Conservation (phyloP, 1,284 basidiomycete genomes). For the Boletellus deceptivus region DNA sequence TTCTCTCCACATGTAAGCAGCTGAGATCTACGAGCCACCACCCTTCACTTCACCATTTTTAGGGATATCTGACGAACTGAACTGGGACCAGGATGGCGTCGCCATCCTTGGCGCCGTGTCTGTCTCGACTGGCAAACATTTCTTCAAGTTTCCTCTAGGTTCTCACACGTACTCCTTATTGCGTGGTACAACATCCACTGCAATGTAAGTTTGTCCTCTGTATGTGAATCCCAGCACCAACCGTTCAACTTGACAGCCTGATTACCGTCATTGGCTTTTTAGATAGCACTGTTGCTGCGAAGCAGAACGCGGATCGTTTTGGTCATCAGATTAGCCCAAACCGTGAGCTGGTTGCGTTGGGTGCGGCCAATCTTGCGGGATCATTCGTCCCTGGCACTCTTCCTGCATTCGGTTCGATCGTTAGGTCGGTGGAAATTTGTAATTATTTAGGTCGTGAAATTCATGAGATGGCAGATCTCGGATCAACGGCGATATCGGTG, state of each 20-base stretch:
- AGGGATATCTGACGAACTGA: conserved; percentile 72
- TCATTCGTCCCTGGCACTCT: conserved; percentile 85
- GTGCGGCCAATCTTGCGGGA: conserved; percentile 75
- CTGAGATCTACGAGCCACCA: background rate
- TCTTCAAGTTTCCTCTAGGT: conserved; percentile 67
- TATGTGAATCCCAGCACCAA: background rate
- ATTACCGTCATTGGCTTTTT: conserved; percentile 76
- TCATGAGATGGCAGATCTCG: conserved; percentile 53
- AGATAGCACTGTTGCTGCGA: conserved; percentile 83
- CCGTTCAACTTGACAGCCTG: conserved; percentile 41
- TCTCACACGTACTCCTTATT: conserved; percentile 61
- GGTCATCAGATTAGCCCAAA: conserved; percentile 90
- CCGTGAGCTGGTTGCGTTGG: conserved; percentile 86
- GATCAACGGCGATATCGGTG: conserved; percentile 85
- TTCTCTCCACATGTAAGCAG: conserved; percentile 72
- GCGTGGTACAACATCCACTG: conserved; percentile 72
- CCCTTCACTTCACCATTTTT: background rate
- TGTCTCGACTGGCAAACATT: conserved; percentile 55
- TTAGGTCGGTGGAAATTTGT: conserved; percentile 47
- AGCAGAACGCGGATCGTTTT: conserved; percentile 81
- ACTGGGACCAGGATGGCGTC: conserved; percentile 79
- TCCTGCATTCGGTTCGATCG: conserved; percentile 88
- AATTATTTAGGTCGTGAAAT: background rate
- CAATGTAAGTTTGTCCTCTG: conserved; percentile 52
- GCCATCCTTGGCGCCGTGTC: conserved; percentile 79